Evolutionary conservation across 129 eudicot genomes (phyloP), one percentile per base, ranked within the genome.

Genomic region (Chrysanthemum makinoi): DNA sequence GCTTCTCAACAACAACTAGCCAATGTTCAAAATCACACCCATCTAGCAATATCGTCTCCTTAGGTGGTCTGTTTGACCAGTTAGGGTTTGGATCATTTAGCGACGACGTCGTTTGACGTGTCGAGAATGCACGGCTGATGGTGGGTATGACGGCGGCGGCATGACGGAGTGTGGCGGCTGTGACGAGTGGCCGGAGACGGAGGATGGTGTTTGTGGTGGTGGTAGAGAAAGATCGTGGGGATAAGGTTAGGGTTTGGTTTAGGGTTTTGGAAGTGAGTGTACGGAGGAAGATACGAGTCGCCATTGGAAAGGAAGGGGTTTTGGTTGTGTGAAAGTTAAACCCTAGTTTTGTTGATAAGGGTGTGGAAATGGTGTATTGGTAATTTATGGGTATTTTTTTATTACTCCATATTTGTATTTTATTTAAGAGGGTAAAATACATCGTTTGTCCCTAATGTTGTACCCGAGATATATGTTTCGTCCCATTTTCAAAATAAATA

Each of bases 1-100:
- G 98, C 63, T 80, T 80, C 61, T 94, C 93, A 68, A 88, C 28
- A 1, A 89, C 96, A 55, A 94, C 89, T 26, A 94, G 89, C 98
- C 98, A 94, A 68, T 94, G 98, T 73, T 94, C 97, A 62, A 94
- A 94, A 79, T 94, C 98, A 65, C 96, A 89, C 2, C 98, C 98
- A 56, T 89, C 96, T 16, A 93, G 96, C 74, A 89, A 39, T 8
- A 89, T 93, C 66, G 98, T 93, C 84, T 93, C 98, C 76, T 87
- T 93, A 5, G 98, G 98, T 0, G 98, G 98, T 0, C 95, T 88
- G 19, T 93, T 93, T 2, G 96, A 83, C 90, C 91, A 93, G 68
- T 89, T 89, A 73, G 98, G 96, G 79, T 79, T 87, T 11, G 94
- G 81, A 62, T 93, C 98, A 52, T 78, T 89, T 4, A 93, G 77